Conservation (phyloP, 768 basidiomycete genomes). For the Amanita inopinata region DNA sequence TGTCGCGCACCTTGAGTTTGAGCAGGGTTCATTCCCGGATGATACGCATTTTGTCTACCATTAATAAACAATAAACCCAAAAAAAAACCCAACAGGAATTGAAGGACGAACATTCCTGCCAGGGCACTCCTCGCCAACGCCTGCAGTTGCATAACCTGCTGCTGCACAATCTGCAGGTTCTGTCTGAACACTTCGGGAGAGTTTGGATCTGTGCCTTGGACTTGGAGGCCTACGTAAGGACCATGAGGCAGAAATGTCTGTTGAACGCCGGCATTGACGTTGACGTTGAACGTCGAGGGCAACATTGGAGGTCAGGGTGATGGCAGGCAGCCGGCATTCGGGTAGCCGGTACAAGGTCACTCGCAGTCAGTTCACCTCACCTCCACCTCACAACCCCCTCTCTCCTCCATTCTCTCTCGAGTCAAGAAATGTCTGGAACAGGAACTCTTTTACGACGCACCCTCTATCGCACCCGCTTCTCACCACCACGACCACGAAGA, state of each 20-base stretch:
- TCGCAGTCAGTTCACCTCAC: not conserved
- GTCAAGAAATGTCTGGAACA: not conserved
- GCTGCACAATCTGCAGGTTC: constrained; percentile 37
- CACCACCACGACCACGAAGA: no score
- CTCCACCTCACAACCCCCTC: not conserved
- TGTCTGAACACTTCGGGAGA: constrained; percentile 56
- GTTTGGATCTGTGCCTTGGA: constrained; percentile 38
- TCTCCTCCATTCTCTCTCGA: no score
- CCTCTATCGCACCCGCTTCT: not conserved
- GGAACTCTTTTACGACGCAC: not conserved
- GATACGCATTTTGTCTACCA: constrained; percentile 52
- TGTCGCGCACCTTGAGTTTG: constrained; percentile 50
- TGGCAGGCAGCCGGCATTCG: not conserved
- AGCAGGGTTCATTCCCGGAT: constrained; percentile 38
- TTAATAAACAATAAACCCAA: not conserved
- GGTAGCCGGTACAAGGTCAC: not conserved
- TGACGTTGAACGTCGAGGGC: not conserved
- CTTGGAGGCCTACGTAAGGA: no score
- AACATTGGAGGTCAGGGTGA: not conserved
- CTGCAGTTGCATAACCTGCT: constrained; percentile 40
- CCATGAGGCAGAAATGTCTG: no score
- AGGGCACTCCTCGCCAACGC: constrained; percentile 37
- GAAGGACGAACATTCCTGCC: constrained; percentile 39
- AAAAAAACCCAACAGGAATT: not conserved
- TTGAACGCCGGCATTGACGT: no score